Evolutionary conservation across 2,329 filamentous ascomycete genomes (phyloP), one percentile per base, ranked within the genome.

Genomic region (Zopfia rhizophila): DNA sequence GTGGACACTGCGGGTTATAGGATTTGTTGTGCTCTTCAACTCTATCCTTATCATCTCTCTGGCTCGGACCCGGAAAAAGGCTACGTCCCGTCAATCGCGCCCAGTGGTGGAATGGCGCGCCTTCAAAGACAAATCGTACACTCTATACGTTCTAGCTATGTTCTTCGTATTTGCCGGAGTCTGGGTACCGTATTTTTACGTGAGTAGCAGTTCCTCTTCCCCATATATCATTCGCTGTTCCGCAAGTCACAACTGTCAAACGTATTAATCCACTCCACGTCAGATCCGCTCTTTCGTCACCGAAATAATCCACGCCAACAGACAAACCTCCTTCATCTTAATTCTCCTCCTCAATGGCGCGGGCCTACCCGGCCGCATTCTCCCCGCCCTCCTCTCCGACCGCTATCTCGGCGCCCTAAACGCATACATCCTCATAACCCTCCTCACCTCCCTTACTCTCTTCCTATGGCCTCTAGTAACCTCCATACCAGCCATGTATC

Each of bases 1-100:
- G 0, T 88, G 85, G 84, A 85, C 86, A 0, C 77, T 86, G n/a
- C 75, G 85, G 0, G 77, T 80, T 0, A 76, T 87, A 51, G 85
- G 81, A 0, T 79, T 89, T 38, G 76, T 88, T 22, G 82, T 83
- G 18, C 54, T 87, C 65, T n/a, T n/a, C n/a, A n/a, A n/a, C n/a
- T n/a, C n/a, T n/a, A n/a, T n/a, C n/a, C n/a, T n/a, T n/a, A n/a
- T n/a, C n/a, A n/a, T n/a, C n/a, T n/a, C n/a, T n/a, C n/a, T n/a
- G n/a, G n/a, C n/a, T n/a, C n/a, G n/a, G n/a, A n/a, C 84, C 8
- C 72, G 73, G 7, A 75, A 75, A 1, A 66, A 79, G 17, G 66
- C n/a, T n/a, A n/a, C n/a, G n/a, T n/a, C n/a, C n/a, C n/a, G 79
- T 14, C 56, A 72, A 0, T 25, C 30, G 7, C 82, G 81, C 0